Conservation (phyloP, 2,329 filamentous ascomycete species). For the Fusarium devonianum region DNA sequence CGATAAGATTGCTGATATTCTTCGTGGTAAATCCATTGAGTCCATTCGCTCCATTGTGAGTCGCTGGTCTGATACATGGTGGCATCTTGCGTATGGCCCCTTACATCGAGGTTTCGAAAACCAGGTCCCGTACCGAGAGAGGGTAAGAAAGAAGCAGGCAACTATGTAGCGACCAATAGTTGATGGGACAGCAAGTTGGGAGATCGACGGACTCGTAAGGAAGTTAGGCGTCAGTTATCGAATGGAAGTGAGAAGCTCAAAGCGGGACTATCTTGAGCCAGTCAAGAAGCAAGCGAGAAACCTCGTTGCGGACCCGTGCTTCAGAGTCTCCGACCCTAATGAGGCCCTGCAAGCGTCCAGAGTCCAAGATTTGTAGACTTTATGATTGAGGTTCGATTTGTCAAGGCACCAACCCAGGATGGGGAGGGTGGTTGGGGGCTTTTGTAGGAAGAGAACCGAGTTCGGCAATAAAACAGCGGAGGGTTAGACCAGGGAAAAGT, state of each 20-base stretch:
- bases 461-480: slow-evolving; percentile 10
- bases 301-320: too few relatives aligned
- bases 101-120: slow-evolving; percentile 11
- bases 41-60: slow-evolving; percentile 36
- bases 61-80: slow-evolving; percentile 39
- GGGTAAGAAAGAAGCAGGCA: too few relatives aligned
- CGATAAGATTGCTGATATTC: slow-evolving; percentile 42
- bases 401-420: slow-evolving; percentile 16
- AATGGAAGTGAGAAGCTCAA: too few relatives aligned
- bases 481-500: slow-evolving; percentile 14
- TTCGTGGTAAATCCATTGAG: slow-evolving; percentile 42
- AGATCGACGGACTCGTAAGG: too few relatives aligned
- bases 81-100: slow-evolving; percentile 38
- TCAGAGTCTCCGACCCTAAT: slow-evolving; percentile 4
- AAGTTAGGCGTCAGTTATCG: too few relatives aligned
- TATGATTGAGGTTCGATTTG: slow-evolving; percentile 19
- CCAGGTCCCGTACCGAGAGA: neutral
- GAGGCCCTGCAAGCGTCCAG: slow-evolving; percentile 19
- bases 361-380: slow-evolving; percentile 12
- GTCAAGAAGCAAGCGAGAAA: too few relatives aligned
- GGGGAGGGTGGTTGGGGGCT: slow-evolving; percentile 36
- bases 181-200: neutral
- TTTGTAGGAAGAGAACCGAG: slow-evolving; percentile 35
- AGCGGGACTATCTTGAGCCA: too few relatives aligned
- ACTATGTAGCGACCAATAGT: neutral